Base-by-base conservation (phyloP, 305 asterid species). In the Salvia sclarea region DNA sequence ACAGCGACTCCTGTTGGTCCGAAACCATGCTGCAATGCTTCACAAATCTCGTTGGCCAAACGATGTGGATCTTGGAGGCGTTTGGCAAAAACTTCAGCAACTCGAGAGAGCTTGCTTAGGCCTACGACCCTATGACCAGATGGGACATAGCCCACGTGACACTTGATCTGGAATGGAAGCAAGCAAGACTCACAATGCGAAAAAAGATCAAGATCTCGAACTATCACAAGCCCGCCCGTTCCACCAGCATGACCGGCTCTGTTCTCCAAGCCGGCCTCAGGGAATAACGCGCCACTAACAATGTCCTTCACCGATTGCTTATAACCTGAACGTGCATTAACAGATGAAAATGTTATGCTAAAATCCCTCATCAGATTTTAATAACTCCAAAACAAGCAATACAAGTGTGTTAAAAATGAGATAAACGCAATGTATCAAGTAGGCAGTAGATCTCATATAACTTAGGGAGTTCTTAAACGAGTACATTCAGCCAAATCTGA, bases 1-100 rank as follows among this genome's bases (percentile, higher is more conserved):
- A 92, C 86, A 10, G 98, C 98, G 69, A 89, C 97, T n/a, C 98
- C 98, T 20, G 90, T 75, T 31, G 98, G 96, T 61, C 77, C 83
- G 63, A 92, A 83, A 1, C 95, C 88, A 6, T 85, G 84, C 25
- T 87, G 96, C 76, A 92, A 79, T 69, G 95, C 89, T 56, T 75
- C 70, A 68, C 95, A 86, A 49, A 92, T 69, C 74, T 92, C 95
- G 63, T 82, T 54, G 53, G 96, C 96, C 37, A 92, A 75, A 64
- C 96, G 84, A 8, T 84, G 91, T 30, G 98, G 98, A 57, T 86
- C 85, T 81, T 92, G 98, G 40, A 92, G 92, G 2, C 95, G 95
- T 74, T 92, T 92, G 2, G 95, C 91, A 28, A 87, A 92, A 52
- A 84, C 79, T 65, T 90, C 95, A 62, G 97, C 90, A 35, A 90